A percentile compares a stretch with the other conserved stretches of the same genome.
Evolutionary conservation across 805 yeast genomes (phyloP).

Genomic region (Starmerella floris): DNA sequence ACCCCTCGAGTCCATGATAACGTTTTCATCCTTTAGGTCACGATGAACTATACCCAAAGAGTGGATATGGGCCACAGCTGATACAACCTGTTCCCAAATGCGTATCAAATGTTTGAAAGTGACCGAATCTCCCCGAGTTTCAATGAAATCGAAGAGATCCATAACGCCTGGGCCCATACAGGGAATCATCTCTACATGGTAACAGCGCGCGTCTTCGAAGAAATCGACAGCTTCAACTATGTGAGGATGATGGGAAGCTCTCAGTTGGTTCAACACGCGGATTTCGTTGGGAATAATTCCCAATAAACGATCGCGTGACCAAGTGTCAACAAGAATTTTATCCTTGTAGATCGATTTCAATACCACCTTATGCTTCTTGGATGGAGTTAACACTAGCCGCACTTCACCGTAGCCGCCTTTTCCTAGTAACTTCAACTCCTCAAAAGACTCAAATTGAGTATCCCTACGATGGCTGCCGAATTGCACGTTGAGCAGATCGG

Average conservation of each 20-base stretch:
- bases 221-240: constrained; percentile 76
- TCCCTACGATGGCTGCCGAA: constrained; percentile 60
- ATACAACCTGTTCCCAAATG: constrained; percentile 45
- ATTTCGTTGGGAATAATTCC: constrained; percentile 97
- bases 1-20: constrained; percentile 68
- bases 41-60: constrained; percentile 76
- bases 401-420: constrained; percentile 97
- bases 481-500: constrained; percentile 24
- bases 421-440: constrained; percentile 66
- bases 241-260: constrained; percentile 66
- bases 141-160: constrained; percentile 86
- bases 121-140: constrained; percentile 24
- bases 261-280: constrained; percentile 72
- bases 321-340: constrained; percentile 85
- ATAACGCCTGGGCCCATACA: constrained; percentile 75
- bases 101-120: constrained; percentile 1
- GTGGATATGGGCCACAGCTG: constrained; percentile 73
- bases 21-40: constrained; percentile 89
- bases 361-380: constrained; percentile 56
- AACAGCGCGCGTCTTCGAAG: constrained; percentile 81
- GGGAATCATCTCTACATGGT: constrained; percentile 81
- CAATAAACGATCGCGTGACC: constrained; percentile 83
- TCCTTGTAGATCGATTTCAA: constrained; percentile 78
- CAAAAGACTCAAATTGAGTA: constrained; percentile 59
- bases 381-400: constrained; percentile 39